A percentile compares a stretch with the other conserved stretches of the same genome.
Evolutionary conservation across 2,329 filamentous ascomycete species (phyloP).

Genomic region (Sordariomycetes sp.): DNA sequence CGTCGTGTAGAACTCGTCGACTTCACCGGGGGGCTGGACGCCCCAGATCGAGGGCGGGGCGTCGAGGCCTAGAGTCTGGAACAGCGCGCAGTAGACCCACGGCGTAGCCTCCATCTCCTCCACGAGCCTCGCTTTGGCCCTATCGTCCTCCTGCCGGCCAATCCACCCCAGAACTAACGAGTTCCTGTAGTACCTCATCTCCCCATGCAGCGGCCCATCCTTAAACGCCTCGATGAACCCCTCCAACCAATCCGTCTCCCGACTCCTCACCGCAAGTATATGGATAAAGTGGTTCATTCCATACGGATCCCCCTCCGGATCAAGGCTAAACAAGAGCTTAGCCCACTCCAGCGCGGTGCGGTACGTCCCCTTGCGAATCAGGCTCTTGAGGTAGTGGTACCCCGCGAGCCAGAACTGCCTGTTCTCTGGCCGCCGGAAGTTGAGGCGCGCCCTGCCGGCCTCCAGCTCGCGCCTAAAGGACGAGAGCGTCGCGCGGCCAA

Average conservation of each 20-base stretch:
- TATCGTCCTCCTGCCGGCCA: conserved; percentile 51
- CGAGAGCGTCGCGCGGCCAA: conserved; percentile 78
- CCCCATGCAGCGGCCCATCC: conserved; percentile 20
- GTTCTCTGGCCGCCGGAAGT: conserved; percentile 75
- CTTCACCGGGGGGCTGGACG: conserved; percentile 47
- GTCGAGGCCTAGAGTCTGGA: conserved; percentile 67
- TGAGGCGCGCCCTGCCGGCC: conserved; percentile 65
- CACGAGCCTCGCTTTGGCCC: conserved; percentile 51
- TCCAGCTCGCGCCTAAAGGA: conserved; percentile 66
- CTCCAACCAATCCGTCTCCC: conserved; percentile 64
- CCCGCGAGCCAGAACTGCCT: conserved; percentile 84
- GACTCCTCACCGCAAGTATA: conserved; percentile 68
- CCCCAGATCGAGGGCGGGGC: conserved; percentile 77
- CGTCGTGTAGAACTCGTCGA: conserved; percentile 53
- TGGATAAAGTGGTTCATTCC: conserved; percentile 71
- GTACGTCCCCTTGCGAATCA: conserved; percentile 86
- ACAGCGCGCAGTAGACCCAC: conserved; percentile 73
- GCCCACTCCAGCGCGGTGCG: conserved; percentile 89
- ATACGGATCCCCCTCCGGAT: conserved; percentile 64
- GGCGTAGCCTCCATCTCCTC: conserved; percentile 61
- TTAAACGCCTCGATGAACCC: conserved; percentile 43
- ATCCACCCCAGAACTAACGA: conserved; percentile 65
- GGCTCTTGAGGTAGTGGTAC: conserved; percentile 76
- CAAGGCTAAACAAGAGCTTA: conserved; percentile 66
- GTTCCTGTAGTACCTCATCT: conserved; percentile 57